These are phyloP conservation scores for Adenanthera pavonina DNA, from an alignment of 306 rosid genomes.

Conservation along the genomic window DNA sequence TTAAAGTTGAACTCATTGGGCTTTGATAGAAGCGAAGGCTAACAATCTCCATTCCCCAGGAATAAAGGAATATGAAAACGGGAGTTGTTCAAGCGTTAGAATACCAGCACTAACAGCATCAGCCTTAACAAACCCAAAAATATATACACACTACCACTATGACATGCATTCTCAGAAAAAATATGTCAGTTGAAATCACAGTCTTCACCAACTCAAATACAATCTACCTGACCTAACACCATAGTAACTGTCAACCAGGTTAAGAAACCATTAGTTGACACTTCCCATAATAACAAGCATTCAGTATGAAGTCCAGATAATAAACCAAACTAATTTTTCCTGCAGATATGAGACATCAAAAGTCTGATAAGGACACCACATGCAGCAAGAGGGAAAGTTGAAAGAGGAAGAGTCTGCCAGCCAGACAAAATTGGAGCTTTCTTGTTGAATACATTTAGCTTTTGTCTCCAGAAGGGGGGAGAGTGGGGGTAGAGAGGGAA, in stretches of 20 bases:
- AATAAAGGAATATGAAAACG: background rate
- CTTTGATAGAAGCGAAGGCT: background rate
- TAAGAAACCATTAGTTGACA: background rate
- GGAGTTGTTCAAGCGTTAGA: slow-evolving; percentile 2
- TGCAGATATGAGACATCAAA: background rate
- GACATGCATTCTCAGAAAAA: background rate
- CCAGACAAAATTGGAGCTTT: slow-evolving; percentile 2
- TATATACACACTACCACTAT: background rate
- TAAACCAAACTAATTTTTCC: background rate
- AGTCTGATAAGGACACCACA: background rate
- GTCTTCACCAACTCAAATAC: slow-evolving; percentile 15
- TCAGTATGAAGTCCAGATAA: background rate
- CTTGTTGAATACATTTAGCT: background rate
- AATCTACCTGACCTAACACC: slow-evolving; percentile 13
- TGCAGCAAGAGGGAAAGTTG: background rate
- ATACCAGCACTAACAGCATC: background rate
- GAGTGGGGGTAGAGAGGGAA: background rate
- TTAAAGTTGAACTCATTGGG: background rate
- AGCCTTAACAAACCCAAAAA: background rate
- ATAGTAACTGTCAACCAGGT: slow-evolving; percentile 18
- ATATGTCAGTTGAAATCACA: background rate
- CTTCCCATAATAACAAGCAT: slow-evolving; percentile 18
- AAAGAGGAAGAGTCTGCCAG: background rate
- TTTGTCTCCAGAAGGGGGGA: background rate
- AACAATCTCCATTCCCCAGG: background rate